phyloP scores from a whole-genome alignment of 2,329 filamentous ascomycete species.

The Colletotrichum echinochloae region DNA sequence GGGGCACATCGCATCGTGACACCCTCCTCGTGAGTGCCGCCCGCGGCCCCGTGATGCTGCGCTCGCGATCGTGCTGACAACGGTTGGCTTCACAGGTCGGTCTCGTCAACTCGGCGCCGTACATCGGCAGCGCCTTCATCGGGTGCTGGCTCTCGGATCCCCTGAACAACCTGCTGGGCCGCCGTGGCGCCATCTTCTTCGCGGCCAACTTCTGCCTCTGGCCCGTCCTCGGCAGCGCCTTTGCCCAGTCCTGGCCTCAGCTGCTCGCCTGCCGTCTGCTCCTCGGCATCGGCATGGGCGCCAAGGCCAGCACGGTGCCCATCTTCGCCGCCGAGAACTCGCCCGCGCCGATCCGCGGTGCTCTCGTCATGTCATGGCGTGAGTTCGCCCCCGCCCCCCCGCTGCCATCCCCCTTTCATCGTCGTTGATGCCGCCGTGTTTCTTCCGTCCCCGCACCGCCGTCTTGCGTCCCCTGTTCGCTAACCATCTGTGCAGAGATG shows the following conservation, averaged over 20 bases:
- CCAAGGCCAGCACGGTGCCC: slow-evolving; percentile 78
- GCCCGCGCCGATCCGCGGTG: slow-evolving; percentile 76
- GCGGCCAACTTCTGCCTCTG: slow-evolving; percentile 79
- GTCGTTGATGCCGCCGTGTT: neutral
- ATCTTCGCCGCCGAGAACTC: slow-evolving; percentile 82
- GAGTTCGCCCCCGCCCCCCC: neutral
- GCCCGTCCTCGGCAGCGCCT: slow-evolving; percentile 77
- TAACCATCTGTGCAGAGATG: slow-evolving; percentile 74
- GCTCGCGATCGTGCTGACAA: slow-evolving; percentile 44
- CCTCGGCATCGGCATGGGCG: slow-evolving; percentile 82
- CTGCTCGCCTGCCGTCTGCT: slow-evolving; percentile 78
- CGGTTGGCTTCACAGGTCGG: slow-evolving; percentile 72
- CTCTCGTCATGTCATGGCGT: slow-evolving; percentile 54
- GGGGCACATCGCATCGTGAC: slow-evolving; percentile 57
- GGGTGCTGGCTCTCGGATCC: slow-evolving; percentile 82
- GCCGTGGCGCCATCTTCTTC: slow-evolving; percentile 75
- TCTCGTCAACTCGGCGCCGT: slow-evolving; percentile 65
- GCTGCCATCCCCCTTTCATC: too few species aligned
- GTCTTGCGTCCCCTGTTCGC: neutral
- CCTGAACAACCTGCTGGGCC: slow-evolving; percentile 72
- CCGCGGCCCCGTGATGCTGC: neutral
- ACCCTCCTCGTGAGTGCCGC: slow-evolving; percentile 56
- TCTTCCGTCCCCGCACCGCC: neutral
- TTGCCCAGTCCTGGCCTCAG: slow-evolving; percentile 78
- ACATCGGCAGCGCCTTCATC: slow-evolving; percentile 58